Evolutionary conservation across 306 rosid genomes (phyloP), one percentile per base, ranked within the genome.

Genomic region (Vigna angularis): DNA sequence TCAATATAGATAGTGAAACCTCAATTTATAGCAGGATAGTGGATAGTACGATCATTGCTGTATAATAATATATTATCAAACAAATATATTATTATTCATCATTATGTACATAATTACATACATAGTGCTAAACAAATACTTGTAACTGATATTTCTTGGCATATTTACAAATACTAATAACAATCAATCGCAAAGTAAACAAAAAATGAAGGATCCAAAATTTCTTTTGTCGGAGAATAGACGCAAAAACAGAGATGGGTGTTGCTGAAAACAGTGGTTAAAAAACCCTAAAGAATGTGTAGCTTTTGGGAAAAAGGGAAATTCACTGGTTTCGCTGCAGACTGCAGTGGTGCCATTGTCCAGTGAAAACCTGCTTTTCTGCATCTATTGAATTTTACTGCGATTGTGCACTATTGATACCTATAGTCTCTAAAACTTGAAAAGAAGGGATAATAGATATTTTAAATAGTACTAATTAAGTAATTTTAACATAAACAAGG

Each of bases 391-490:
- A 58, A 58, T 24, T 58, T 10, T 36, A 28, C 40, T 3, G 0
- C 5, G 9, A 28, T 13, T 13, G 40, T 11, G 36, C 36, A 12
- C 38, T 26, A 58, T 24, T 59, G 17, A 8, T 59, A 28, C 28
- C 4, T 28, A 28, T 59, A 11, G 10, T 13, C 10, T 34, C 38
- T 34, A 34, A 34, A 34, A 34, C 38, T 62, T 32, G 45, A 16
- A 62, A 45, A 49, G n/a, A 30, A 69, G 40, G 66, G 51, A 52
- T 53, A 40, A 11, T 12, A 66, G 58, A 47, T 16, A 49, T 47
- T 59, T 42, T 16, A 69, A 70, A 69, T n/a, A 26, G 28, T 40
- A 45, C 16, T 17, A 58, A 32, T 57, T 44, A 74, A 28, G 17
- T 59, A 28, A 12, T 14, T 59, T 28, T 20, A 51, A 11, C 38